These are phyloP conservation scores for Breviolum minutum DNA, from an alignment of 73 alveolate genomes.

Conservation along the genomic window DNA sequence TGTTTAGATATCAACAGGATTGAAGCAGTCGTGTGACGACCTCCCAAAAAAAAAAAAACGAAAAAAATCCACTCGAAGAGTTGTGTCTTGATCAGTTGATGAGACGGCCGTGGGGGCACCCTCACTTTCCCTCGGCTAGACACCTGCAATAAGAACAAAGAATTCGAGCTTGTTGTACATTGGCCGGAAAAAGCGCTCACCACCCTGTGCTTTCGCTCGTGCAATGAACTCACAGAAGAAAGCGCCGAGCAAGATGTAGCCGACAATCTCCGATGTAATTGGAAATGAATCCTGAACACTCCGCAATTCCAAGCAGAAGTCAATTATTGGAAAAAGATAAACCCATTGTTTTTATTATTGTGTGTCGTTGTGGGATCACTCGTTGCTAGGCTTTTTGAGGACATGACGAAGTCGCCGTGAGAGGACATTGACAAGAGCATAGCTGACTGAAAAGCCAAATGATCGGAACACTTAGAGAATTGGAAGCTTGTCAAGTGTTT, in stretches of 20 bases:
- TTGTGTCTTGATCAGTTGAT: not conserved
- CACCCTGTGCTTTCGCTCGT: constrained; percentile 87
- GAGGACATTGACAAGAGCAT: not conserved
- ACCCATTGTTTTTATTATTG: too few species aligned
- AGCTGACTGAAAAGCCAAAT: too few species aligned
- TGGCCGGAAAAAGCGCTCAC: constrained; percentile 73
- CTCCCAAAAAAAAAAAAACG: too few species aligned
- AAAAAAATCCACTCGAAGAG: not conserved
- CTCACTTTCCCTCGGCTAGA: not conserved
- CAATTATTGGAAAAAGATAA: too few species aligned
- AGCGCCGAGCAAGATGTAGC: constrained; percentile 61
- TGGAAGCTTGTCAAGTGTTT: too few species aligned
- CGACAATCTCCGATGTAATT: not conserved
- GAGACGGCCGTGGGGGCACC: not conserved
- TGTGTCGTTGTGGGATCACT: too few species aligned
- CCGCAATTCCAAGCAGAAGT: too few species aligned
- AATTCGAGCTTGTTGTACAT: constrained; percentile 62
- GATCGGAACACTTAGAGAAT: too few species aligned
- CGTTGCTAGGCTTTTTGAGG: too few species aligned
- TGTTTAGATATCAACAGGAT: too few species aligned
- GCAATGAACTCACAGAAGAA: constrained; percentile 55
- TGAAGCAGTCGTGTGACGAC: too few species aligned
- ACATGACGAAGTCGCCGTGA: not conserved
- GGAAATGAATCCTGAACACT: constrained; percentile 1
- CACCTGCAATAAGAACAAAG: constrained; percentile 33